A percentile compares a stretch with the other conserved stretches of the same genome.
Evolutionary conservation across 305 asterid genomes (phyloP).

Genomic region (Fraxinus albicans): DNA sequence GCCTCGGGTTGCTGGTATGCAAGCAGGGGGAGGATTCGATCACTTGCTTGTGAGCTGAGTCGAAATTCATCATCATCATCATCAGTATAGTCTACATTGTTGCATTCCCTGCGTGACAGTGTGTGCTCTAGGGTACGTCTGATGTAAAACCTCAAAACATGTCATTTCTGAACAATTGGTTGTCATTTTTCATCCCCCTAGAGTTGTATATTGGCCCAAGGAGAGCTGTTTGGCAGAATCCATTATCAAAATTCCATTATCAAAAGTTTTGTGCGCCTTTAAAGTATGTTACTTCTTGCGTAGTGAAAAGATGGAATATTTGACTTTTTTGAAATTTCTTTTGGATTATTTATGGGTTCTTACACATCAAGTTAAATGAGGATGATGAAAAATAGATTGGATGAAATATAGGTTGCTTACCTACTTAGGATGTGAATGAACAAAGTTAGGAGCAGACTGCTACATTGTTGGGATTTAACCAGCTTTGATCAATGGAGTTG

Average conservation of each 20-base stretch:
- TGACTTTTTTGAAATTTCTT: not conserved
- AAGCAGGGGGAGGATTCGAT: slow-evolving; percentile 74
- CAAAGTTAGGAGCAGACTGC: not conserved
- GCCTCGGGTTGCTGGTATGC: slow-evolving; percentile 60
- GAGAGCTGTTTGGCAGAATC: not conserved
- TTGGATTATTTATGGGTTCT: not conserved
- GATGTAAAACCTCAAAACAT: not conserved
- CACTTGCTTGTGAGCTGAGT: slow-evolving; percentile 63
- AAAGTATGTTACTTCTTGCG: not conserved
- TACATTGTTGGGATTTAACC: not conserved
- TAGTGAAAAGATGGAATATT: not conserved
- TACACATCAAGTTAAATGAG: not conserved
- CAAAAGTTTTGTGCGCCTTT: not conserved
- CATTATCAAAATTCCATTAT: not conserved
- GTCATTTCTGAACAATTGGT: not conserved
- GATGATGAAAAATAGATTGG: not conserved
- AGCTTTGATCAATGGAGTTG: not conserved
- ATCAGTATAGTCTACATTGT: not conserved
- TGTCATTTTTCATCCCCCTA: not conserved
- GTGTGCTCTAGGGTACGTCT: not conserved
- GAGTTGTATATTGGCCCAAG: not conserved
- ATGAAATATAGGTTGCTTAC: not conserved
- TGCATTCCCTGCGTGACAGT: not conserved
- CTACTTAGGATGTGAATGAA: not conserved
- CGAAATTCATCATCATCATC: not conserved